phyloP scores from a whole-genome alignment of 352 stramenopile species.

The Phytophthora multivora region DNA sequence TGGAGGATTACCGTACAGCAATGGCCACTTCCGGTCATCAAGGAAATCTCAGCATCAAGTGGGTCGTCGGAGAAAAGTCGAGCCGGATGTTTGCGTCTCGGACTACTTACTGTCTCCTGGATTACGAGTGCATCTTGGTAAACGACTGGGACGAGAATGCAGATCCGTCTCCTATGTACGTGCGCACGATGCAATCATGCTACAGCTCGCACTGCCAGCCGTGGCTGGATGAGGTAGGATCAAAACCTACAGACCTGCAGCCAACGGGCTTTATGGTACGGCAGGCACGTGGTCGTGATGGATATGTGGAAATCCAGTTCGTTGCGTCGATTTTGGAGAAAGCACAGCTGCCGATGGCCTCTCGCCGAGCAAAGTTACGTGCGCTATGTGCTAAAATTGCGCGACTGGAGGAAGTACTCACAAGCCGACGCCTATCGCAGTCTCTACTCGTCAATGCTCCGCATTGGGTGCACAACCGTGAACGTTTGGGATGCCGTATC shows the following conservation, averaged over 20 bases:
- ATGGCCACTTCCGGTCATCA: slow-evolving; percentile 52
- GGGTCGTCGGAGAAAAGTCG: slow-evolving; percentile 65
- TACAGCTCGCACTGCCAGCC: slow-evolving; percentile 66
- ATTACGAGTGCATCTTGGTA: slow-evolving; percentile 79
- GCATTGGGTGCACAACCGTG: slow-evolving; percentile 72
- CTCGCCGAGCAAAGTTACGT: slow-evolving; percentile 63
- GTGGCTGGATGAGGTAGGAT: slow-evolving; percentile 66
- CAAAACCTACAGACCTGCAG: slow-evolving; percentile 55
- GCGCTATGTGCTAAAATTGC: slow-evolving; percentile 56
- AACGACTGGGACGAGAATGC: slow-evolving; percentile 73
- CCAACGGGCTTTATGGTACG: slow-evolving; percentile 81
- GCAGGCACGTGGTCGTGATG: slow-evolving; percentile 43
- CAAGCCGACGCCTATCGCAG: slow-evolving; percentile 68
- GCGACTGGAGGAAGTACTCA: slow-evolving; percentile 74
- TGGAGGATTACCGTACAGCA: slow-evolving; percentile 51
- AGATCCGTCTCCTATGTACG: slow-evolving; percentile 63
- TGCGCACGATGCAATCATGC: slow-evolving; percentile 70
- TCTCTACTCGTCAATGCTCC: slow-evolving; percentile 68
- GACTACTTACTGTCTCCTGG: slow-evolving; percentile 67
- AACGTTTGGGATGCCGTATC: slow-evolving; percentile 59
- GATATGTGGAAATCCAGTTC: slow-evolving; percentile 78
- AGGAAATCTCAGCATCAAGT: slow-evolving; percentile 75
- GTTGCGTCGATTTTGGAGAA: slow-evolving; percentile 79
- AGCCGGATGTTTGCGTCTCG: slow-evolving; percentile 73
- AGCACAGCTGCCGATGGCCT: slow-evolving; percentile 55